These are phyloP conservation scores for Solanum pennellii DNA, from an alignment of 257 asterid species.

Conservation along the genomic window DNA sequence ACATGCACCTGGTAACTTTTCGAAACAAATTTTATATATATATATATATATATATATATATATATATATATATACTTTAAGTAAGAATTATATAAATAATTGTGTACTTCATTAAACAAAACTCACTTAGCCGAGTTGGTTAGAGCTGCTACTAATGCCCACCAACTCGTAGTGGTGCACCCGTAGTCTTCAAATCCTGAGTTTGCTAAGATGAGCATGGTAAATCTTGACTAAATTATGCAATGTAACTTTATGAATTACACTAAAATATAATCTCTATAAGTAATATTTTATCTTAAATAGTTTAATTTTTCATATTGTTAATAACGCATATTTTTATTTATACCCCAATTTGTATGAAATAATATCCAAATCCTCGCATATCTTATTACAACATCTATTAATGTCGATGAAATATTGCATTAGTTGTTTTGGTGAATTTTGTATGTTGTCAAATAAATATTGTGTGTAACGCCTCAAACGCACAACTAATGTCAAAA, in stretches of 20 bases:
- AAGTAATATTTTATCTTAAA: neutral
- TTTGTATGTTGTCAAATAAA: neutral
- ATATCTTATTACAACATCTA: neutral
- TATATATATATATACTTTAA: no score
- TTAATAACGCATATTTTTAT: no score
- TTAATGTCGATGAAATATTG: no score
- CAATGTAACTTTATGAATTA: neutral
- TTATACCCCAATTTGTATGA: neutral
- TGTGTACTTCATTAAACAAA: no score
- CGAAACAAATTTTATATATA: no score
- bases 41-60: no score
- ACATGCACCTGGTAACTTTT: no score
- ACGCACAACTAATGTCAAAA: neutral
- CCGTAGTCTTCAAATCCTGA: no score
- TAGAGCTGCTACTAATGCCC: no score
- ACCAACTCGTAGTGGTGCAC: no score
- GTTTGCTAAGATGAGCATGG: neutral
- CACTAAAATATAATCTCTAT: neutral
- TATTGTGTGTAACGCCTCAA: neutral
- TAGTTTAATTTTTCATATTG: neutral
- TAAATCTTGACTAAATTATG: neutral
- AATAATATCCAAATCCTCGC: neutral
- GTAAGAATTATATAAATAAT: no score
- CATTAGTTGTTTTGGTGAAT: neutral
- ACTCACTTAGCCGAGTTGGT: no score